Evolutionary conservation across 441 rosid species (phyloP).

Genomic region (Biscutella auriculata): DNA sequence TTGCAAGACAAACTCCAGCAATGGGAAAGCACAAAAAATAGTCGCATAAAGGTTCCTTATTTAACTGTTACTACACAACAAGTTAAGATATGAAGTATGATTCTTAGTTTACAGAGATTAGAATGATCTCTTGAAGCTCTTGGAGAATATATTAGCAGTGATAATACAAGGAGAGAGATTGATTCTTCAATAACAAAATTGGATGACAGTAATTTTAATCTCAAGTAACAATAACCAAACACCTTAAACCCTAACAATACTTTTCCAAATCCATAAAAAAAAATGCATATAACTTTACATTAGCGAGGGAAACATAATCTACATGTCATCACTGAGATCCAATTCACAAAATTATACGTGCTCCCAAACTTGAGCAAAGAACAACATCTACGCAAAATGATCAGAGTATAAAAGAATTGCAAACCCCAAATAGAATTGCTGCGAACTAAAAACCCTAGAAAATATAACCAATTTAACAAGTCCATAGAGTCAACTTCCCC

Average conservation of each 20-base stretch:
- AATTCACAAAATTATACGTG: not conserved
- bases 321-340: slow-evolving; percentile 1
- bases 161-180: not conserved
- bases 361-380: slow-evolving; percentile 1
- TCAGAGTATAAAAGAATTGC: not conserved
- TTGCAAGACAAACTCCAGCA: not conserved
- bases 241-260: slow-evolving; percentile 4
- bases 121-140: not conserved
- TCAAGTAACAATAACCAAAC: not conserved
- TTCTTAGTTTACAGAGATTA: not conserved
- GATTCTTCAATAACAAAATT: not conserved
- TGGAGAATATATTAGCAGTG: not conserved
- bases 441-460: not conserved
- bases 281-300: not conserved
- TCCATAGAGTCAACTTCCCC: not conserved
- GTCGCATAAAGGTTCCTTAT: not conserved
- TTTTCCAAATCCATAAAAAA: not conserved
- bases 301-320: not conserved
- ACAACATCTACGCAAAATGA: not conserved
- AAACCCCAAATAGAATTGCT: not conserved
- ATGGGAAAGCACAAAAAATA: not conserved
- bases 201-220: not conserved
- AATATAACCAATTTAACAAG: not conserved
- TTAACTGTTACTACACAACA: not conserved
- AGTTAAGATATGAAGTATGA: not conserved